phyloP scores from a whole-genome alignment of 2,329 filamentous ascomycete species.

The Fusarium annulatum region DNA sequence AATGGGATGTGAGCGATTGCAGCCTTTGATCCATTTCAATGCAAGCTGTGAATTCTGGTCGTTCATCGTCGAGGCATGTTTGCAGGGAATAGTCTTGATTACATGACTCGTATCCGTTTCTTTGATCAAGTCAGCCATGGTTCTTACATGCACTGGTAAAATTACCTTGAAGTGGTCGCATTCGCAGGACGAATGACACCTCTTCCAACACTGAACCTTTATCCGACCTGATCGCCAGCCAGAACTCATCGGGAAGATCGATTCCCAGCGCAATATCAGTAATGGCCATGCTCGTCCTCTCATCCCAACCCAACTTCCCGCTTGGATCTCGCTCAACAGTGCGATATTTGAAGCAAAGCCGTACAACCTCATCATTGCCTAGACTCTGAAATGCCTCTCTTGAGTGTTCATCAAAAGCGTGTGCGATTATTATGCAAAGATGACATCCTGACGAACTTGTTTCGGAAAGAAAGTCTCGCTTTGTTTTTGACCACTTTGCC shows the following conservation, averaged over 20 bases:
- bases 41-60: not conserved
- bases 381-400: not conserved
- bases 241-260: not conserved
- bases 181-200: not conserved
- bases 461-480: not conserved
- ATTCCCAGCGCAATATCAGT: not conserved
- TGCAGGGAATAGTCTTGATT: rapidly evolving
- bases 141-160: rapidly evolving
- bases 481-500: conserved; percentile 6
- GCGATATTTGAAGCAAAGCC: not conserved
- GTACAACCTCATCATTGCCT: not conserved
- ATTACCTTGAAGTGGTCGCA: not conserved
- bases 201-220: not conserved
- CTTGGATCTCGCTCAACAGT: not conserved
- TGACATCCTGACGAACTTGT: not conserved
- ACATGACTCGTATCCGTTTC: not conserved
- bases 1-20: not conserved
- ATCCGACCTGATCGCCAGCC: not conserved
- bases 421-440: not conserved
- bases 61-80: not conserved
- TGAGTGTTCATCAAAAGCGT: not conserved
- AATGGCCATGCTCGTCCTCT: not conserved
- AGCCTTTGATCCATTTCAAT: not conserved
- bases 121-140: too few relatives aligned
- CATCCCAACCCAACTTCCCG: not conserved